These are phyloP conservation scores for Asparagopsis taxiformis DNA, from an alignment of 31 red algal species.

Conservation along the genomic window DNA sequence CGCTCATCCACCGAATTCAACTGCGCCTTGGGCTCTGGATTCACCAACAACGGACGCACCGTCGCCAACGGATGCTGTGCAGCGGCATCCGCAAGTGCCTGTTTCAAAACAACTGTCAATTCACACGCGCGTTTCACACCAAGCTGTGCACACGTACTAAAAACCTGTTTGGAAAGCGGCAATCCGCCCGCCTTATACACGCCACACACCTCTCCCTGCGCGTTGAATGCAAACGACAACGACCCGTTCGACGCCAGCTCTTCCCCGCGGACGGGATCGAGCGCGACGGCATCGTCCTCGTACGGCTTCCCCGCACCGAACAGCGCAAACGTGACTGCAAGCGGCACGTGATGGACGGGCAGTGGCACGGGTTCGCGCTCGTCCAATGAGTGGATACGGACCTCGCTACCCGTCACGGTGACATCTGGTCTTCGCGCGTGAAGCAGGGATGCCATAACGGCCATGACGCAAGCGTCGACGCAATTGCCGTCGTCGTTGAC, in stretches of 20 bases:
- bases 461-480: slow-evolving; percentile 69
- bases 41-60: slow-evolving; percentile 47
- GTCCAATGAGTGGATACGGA: slow-evolving; percentile 59
- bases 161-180: slow-evolving; percentile 12
- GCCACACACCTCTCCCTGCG: slow-evolving; percentile 84
- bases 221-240: slow-evolving; percentile 82
- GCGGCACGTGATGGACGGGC: slow-evolving; percentile 76
- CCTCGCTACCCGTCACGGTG: slow-evolving; percentile 64
- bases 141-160: slow-evolving; percentile 30
- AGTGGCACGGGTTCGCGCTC: slow-evolving; percentile 81
- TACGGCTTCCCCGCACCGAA: slow-evolving; percentile 59
- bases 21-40: slow-evolving; percentile 33
- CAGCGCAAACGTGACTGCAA: slow-evolving; percentile 73
- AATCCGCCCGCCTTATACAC: slow-evolving; percentile 80
- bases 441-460: slow-evolving; percentile 72
- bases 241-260: slow-evolving; percentile 58
- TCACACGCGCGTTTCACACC: slow-evolving; percentile 30
- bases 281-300: slow-evolving; percentile 27
- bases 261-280: slow-evolving; percentile 74
- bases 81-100: slow-evolving; percentile 46
- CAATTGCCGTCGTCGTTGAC: slow-evolving; percentile 82
- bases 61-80: slow-evolving; percentile 54
- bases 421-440: slow-evolving; percentile 81
- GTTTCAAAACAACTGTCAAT: slow-evolving; percentile 41
- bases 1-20: not conserved